Evolutionary conservation across 1,139 yeast genomes (phyloP), one percentile per base, ranked within the genome.

Genomic region (Geotrichum bryndzae): DNA sequence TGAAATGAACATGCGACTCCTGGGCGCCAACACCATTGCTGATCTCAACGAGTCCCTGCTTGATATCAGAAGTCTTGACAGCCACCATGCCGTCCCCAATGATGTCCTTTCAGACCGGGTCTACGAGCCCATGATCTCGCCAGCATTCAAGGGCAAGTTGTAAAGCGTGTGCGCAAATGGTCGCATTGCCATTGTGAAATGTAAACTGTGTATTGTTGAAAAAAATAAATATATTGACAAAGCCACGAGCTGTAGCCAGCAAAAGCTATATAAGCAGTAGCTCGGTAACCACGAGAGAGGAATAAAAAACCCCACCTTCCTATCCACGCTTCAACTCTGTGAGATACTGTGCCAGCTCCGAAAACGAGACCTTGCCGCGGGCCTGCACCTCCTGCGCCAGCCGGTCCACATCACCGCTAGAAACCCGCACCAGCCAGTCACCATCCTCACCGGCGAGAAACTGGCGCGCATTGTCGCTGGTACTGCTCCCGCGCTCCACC

Each of bases 1-100:
- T 73, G 84, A 82, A 66, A 88, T 90, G 94, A 85, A 87, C 74
- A 90, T 92, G 97, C 81, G 96, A 67, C 79, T 91, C 58, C 76
- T 92, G 58, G 98, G 97, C 53, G 96, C 83, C 45, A 84, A 83
- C 27, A 79, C 79, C 31, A 76, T 92, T 25, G 82, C 80, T 56
- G 87, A 90, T 53, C 79, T 92, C 65, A 79, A 83, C 66, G 85
- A 85, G 15, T 75, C 78, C 7, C 76, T 80, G 64, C 72, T 86
- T 11, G 90, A 86, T 67, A 72, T 79, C 11, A 71, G 76, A 55
- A 70, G 76, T 53, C 62, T 80, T 29, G 51, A 66, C 29, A 64
- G 71, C 46, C 83, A 83, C 68, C 70, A 72, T 50, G 80, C 78
- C n/a, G 64, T 69, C 27, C 79, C 78, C 5, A 82, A 87, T 1